Evolutionary conservation across 2,329 filamentous ascomycete species (phyloP).

Genomic region (Nemania bipapillata): DNA sequence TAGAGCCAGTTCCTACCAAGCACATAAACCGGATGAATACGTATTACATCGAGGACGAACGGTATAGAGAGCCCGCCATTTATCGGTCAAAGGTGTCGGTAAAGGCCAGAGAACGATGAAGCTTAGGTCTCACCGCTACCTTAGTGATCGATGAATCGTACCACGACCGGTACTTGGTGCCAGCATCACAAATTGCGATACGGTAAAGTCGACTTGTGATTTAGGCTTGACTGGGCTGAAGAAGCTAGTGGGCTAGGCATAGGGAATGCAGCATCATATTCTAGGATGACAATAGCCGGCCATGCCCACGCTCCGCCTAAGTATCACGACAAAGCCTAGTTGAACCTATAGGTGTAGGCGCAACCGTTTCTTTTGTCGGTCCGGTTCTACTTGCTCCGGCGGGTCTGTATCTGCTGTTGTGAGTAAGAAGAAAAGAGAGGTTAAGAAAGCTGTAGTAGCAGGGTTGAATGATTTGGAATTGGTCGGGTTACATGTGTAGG

Average conservation of each 20-base stretch:
- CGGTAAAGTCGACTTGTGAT: not conserved
- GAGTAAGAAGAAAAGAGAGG: not conserved
- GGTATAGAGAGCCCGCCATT: too few species aligned
- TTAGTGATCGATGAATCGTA: not conserved
- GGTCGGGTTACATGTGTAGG: not conserved
- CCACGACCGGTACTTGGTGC: not conserved
- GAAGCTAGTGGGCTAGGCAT: not conserved
- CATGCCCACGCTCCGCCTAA: not conserved
- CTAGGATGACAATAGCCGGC: not conserved
- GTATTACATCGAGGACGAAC: too few species aligned
- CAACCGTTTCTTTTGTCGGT: not conserved
- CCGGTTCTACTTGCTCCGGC: not conserved
- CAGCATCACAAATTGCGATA: not conserved
- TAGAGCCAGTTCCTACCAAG: too few species aligned
- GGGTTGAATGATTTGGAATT: slow-evolving; percentile 29
- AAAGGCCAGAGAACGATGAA: too few species aligned
- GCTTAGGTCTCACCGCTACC: not conserved
- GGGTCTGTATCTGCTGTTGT: not conserved
- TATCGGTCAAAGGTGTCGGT: too few species aligned
- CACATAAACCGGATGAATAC: too few species aligned
- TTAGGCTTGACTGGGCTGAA: not conserved
- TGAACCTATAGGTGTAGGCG: too few species aligned
- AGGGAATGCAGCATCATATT: not conserved
- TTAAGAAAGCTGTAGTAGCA: not conserved
- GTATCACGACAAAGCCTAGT: not conserved